These are phyloP conservation scores for Salvia rosmarinus DNA, from an alignment of 257 asterid genomes.

Conservation along the genomic window DNA sequence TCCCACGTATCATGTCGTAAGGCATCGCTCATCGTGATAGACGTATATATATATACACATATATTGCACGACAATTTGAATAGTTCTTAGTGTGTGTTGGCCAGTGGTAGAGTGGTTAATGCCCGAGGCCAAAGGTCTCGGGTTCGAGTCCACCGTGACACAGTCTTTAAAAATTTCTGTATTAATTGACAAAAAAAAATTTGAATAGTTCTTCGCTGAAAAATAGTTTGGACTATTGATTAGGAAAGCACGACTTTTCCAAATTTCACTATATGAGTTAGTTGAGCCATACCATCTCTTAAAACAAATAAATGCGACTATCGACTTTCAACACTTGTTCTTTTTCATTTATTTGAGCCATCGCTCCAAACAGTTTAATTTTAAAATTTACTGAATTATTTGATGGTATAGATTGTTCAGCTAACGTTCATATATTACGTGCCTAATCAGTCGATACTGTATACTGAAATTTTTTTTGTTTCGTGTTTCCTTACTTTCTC, in stretches of 20 bases:
- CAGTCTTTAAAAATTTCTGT: no score
- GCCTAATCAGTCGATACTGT: background rate
- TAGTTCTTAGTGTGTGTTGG: no score
- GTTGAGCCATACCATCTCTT: slow-evolving; percentile 18
- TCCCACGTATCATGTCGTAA: background rate
- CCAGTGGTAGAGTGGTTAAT: no score
- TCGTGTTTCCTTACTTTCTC: background rate
- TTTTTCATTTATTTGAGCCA: background rate
- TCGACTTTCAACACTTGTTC: slow-evolving; percentile 5
- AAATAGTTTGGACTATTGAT: slow-evolving; percentile 6
- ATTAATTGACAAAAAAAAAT: no score
- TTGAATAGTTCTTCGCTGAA: background rate
- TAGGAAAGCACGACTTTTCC: slow-evolving; percentile 23
- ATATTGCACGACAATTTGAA: background rate
- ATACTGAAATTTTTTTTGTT: background rate
- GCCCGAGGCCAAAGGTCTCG: no score
- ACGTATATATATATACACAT: background rate
- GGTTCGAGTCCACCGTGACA: no score
- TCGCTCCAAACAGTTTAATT: background rate
- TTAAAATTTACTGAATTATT: background rate
- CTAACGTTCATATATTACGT: slow-evolving; percentile 13
- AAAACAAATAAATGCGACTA: background rate
- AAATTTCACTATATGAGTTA: slow-evolving; percentile 22
- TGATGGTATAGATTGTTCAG: slow-evolving; percentile 2
- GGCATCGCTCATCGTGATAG: background rate